Conservation (phyloP, 805 yeast species). For the Candida nanaspora region DNA sequence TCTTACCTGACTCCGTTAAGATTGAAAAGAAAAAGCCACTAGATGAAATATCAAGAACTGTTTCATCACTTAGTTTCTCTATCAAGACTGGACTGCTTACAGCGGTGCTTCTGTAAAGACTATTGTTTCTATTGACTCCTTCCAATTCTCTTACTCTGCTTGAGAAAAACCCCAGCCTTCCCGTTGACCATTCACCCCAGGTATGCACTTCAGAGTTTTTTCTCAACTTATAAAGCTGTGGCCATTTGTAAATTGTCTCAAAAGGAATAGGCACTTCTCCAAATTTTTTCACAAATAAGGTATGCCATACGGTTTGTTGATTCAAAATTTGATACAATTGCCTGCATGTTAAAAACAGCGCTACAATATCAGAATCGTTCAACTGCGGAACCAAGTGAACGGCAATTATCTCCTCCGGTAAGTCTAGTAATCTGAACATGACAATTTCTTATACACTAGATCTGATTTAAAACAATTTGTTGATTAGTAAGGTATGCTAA, state of each 20-base stretch:
- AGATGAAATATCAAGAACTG: conserved; percentile 42
- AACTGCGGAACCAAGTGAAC: conserved; percentile 27
- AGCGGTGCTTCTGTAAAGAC: conserved; percentile 5
- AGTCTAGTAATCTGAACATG: not conserved
- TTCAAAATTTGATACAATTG: conserved; percentile 27
- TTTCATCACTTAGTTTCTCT: conserved; percentile 24
- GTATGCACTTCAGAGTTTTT: conserved; percentile 32
- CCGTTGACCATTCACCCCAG: conserved; percentile 41
- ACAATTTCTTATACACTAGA: not conserved
- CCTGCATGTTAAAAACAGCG: conserved; percentile 33
- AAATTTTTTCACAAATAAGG: conserved; percentile 37
- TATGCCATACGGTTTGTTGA: conserved; percentile 37
- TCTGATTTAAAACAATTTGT: too few relatives aligned
- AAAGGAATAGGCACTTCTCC: conserved; percentile 37
- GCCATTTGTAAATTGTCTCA: conserved; percentile 39
- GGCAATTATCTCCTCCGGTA: conserved; percentile 27
- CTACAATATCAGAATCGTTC: conserved; percentile 31
- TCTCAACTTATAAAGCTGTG: conserved; percentile 36
- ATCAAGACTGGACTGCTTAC: conserved; percentile 4
- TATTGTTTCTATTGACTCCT: too few relatives aligned
- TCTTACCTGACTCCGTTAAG: conserved; percentile 45
- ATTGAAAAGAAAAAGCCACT: conserved; percentile 63
- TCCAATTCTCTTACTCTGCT: conserved; percentile 9
- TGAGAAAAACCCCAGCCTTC: conserved; percentile 37
- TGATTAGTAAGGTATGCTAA: too few relatives aligned